Evolutionary conservation across 2,329 filamentous ascomycete genomes (phyloP), one percentile per base, ranked within the genome.

Genomic region (Colletotrichum magnum): DNA sequence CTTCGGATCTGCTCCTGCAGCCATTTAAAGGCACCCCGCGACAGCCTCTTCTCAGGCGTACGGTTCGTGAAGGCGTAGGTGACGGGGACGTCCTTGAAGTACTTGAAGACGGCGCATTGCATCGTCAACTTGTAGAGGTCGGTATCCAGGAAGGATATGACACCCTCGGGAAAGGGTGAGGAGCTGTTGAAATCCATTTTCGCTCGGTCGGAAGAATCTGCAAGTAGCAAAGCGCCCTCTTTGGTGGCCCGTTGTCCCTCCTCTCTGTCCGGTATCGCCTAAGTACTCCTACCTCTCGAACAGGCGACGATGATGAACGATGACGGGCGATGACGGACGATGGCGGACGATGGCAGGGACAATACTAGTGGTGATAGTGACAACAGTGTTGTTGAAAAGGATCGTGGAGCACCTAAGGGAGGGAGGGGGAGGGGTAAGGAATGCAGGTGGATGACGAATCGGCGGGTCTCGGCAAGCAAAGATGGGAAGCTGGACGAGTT

Each of bases 91-190:
- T 95, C 87, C 41, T 92, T 92, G 80, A 97, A 98, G 84, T 95
- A 97, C 81, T 97, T 97, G 74, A 97, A 88, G 73, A 98, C 92
- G 71, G 94, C 94, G 78, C 93, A 97, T 91, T 99, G 96, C 96
- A 99, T 99, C 21, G 96, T 99, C 81, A 99, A 83, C 82, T 99
- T 99, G 88, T 98, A 99, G 70, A 99, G 78, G 74, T 92, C 89
- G 16, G 93, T 95, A 77, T 96, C 93, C 63, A 96, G 86, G 77
- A 96, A 92, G 77, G 93, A 95, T 76, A 90, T 93, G 77, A 95
- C 89, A 59, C 93, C 93, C 82, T 93, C 92, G 5, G 92, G 91
- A 71, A 87, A 91, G 66, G 88, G 88, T 64, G 88, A 89, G 39
- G 88, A 88, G 82, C 86, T 89, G 79, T 91, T 90, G 81, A 91